Evolutionary conservation across 148 eudicot species (phyloP).

Genomic region (Rhododendron molle): DNA sequence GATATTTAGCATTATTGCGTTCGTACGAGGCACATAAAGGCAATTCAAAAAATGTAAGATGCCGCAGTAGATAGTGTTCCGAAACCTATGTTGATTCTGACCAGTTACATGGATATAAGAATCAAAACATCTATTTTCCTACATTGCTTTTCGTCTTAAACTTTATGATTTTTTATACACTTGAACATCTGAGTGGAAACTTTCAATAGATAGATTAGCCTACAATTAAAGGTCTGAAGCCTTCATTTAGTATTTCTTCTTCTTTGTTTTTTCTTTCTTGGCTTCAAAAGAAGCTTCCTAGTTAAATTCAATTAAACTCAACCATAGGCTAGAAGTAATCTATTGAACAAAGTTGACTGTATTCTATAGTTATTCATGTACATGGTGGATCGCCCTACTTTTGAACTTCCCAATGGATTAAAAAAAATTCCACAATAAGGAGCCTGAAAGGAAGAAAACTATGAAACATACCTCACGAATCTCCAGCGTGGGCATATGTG

Average conservation of each 20-base stretch:
- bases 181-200: neutral
- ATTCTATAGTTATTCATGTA: neutral
- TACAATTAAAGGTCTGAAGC: neutral
- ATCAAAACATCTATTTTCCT: neutral
- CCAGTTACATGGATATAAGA: neutral
- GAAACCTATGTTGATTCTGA: neutral
- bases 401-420: neutral
- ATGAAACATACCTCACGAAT: constrained; percentile 78
- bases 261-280: neutral
- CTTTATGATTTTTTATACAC: neutral
- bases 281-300: constrained; percentile 1
- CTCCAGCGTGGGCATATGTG: constrained; percentile 98
- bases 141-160: neutral
- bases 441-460: neutral
- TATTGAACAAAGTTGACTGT: neutral
- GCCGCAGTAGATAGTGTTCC: neutral
- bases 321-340: neutral
- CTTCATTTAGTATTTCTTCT: neutral
- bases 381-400: neutral
- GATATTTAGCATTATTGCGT: neutral
- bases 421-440: neutral
- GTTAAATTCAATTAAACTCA: neutral
- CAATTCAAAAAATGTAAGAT: neutral
- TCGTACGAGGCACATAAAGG: neutral
- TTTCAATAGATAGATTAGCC: neutral